These are phyloP conservation scores for Grifola frondosa DNA, from an alignment of 1,284 basidiomycete species.

Conservation along the genomic window DNA sequence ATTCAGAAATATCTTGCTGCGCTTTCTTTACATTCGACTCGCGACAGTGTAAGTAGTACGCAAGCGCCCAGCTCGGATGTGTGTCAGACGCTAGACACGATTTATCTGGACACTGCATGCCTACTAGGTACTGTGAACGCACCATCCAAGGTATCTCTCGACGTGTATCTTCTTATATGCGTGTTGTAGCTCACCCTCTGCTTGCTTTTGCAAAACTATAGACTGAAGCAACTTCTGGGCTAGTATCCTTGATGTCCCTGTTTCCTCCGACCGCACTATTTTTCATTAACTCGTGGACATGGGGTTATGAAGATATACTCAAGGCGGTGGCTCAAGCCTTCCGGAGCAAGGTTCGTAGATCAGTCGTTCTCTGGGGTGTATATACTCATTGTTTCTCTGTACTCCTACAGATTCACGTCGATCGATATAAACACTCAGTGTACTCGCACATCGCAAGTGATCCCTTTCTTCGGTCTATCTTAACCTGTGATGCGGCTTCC, in stretches of 20 bases:
- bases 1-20: constrained; percentile 69
- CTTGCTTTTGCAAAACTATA: constrained; percentile 29
- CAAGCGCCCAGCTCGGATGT: constrained; percentile 10
- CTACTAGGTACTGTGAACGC: constrained; percentile 61
- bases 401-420: constrained; percentile 73
- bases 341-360: constrained; percentile 53
- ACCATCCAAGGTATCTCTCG: constrained; percentile 63
- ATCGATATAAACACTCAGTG: constrained; percentile 80
- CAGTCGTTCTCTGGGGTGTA: constrained; percentile 7
- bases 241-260: constrained; percentile 67
- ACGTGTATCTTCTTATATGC: neutral
- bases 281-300: constrained; percentile 92
- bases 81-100: constrained; percentile 63
- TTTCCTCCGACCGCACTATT: constrained; percentile 73
- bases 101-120: constrained; percentile 85
- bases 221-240: constrained; percentile 64
- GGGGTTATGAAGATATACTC: constrained; percentile 87
- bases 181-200: neutral
- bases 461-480: constrained; percentile 61
- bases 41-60: neutral
- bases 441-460: constrained; percentile 58
- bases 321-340: constrained; percentile 73
- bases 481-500: constrained; percentile 56
- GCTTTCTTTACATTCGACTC: constrained; percentile 13
- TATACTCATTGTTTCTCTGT: neutral